A percentile compares a stretch with the other conserved stretches of the same genome.
Evolutionary conservation across 257 asterid genomes (phyloP).

Genomic region (Solanum phureja): DNA sequence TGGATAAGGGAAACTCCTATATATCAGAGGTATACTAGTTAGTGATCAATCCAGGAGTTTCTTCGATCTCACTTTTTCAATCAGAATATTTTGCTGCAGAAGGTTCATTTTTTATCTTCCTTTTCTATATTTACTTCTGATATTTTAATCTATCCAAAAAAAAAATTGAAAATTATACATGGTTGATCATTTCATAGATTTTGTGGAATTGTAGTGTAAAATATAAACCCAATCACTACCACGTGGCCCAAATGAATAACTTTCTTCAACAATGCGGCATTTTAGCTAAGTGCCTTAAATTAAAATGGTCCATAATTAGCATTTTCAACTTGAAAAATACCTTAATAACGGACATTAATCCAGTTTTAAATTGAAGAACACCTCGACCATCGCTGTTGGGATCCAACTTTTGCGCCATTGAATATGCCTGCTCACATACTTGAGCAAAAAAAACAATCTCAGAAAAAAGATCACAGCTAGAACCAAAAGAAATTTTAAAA

Average conservation of each 20-base stretch:
- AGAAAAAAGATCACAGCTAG: neutral
- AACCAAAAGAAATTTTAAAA: neutral
- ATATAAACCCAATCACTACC: neutral
- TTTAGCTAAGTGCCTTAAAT: neutral
- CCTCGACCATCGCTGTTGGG: slow-evolving; percentile 97
- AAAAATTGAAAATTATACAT: neutral
- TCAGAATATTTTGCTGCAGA: neutral
- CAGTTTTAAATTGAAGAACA: slow-evolving; percentile 96
- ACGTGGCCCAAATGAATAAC: neutral
- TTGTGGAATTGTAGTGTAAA: neutral
- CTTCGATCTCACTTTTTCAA: neutral
- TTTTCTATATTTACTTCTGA: neutral
- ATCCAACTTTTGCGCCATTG: slow-evolving; percentile 91
- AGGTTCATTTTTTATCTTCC: neutral
- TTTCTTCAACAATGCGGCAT: neutral
- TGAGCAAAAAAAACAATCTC: slow-evolving; percentile 5
- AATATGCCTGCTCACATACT: slow-evolving; percentile 99
- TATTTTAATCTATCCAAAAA: neutral
- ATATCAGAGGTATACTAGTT: neutral
- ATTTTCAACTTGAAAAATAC: slow-evolving; percentile 26
- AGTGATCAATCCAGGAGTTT: neutral
- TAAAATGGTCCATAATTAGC: neutral
- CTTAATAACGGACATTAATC: slow-evolving; percentile 96
- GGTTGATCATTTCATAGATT: neutral
- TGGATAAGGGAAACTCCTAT: neutral